Evolutionary conservation across 108 stramenopile species (phyloP).

Genomic region (Fragilariopsis cylindrus): DNA sequence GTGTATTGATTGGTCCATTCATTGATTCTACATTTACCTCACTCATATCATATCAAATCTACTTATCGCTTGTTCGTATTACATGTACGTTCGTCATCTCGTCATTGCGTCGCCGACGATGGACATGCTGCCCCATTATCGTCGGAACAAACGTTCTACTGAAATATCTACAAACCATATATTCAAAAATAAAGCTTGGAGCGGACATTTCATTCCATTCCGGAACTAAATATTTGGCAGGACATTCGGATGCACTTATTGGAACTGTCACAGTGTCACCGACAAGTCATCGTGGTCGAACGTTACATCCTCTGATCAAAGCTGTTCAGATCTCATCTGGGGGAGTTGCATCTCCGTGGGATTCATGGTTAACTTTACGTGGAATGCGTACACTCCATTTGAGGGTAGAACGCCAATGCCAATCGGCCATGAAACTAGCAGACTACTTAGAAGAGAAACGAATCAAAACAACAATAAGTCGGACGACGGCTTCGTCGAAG

Average conservation of each 20-base stretch:
- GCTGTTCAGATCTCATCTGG: conserved; percentile 57
- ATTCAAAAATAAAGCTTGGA: conserved; percentile 40
- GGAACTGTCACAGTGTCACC: conserved; percentile 75
- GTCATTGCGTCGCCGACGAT: not conserved
- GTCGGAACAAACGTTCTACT: too few species aligned
- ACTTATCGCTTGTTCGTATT: too few species aligned
- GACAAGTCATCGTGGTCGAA: conserved; percentile 47
- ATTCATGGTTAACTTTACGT: conserved; percentile 87
- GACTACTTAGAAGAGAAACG: conserved; percentile 47
- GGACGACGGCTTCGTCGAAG: not conserved
- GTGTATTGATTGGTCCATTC: too few species aligned
- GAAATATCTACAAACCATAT: not conserved
- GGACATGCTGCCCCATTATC: not conserved
- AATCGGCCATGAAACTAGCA: conserved; percentile 62
- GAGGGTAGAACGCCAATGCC: conserved; percentile 68
- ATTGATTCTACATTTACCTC: too few species aligned
- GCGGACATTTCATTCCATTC: conserved; percentile 82
- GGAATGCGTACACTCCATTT: conserved; percentile 83
- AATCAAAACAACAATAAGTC: not conserved
- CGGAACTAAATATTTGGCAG: conserved; percentile 89
- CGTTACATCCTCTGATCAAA: conserved; percentile 38
- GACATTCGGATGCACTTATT: conserved; percentile 86
- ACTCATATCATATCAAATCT: too few species aligned
- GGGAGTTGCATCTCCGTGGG: conserved; percentile 82
- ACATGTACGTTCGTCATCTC: not conserved